Evolutionary conservation across 768 basidiomycete genomes (phyloP).

Genomic region (Leccinum variicolor): DNA sequence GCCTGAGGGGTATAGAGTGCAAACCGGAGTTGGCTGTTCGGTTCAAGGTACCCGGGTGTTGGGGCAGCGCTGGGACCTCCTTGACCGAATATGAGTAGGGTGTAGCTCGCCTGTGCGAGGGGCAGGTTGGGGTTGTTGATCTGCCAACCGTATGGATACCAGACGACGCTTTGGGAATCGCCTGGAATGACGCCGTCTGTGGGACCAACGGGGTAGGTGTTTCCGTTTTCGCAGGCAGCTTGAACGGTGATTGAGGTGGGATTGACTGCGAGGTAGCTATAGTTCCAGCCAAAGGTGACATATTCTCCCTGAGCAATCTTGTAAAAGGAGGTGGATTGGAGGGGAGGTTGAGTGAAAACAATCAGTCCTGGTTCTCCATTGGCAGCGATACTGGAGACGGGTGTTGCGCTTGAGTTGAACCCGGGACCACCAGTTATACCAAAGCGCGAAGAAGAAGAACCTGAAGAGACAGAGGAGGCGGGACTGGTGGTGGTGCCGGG

Average conservation of each 20-base stretch:
- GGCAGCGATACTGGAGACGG: slow-evolving; percentile 27
- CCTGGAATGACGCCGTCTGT: slow-evolving; percentile 52
- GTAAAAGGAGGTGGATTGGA: slow-evolving; percentile 59
- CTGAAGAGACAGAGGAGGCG: slow-evolving; percentile 4
- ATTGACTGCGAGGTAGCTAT: slow-evolving; percentile 50
- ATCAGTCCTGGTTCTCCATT: slow-evolving; percentile 43
- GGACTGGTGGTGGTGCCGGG: slow-evolving; percentile 3
- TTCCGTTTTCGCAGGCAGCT: slow-evolving; percentile 64
- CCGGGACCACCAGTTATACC: slow-evolving; percentile 29
- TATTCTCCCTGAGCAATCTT: slow-evolving; percentile 55
- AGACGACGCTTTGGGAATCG: slow-evolving; percentile 46
- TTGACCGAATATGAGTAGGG: slow-evolving; percentile 53
- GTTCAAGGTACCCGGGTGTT: slow-evolving; percentile 49
- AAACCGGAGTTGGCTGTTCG: slow-evolving; percentile 53
- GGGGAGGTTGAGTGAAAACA: slow-evolving; percentile 55
- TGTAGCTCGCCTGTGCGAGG: slow-evolving; percentile 59
- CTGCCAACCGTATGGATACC: slow-evolving; percentile 63
- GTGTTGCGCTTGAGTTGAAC: slow-evolving; percentile 21
- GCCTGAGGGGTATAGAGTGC: slow-evolving; percentile 58
- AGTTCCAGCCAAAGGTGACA: slow-evolving; percentile 76
- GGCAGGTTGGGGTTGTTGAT: slow-evolving; percentile 45
- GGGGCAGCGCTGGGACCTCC: slow-evolving; percentile 49
- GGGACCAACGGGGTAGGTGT: slow-evolving; percentile 65
- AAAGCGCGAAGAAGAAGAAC: not conserved
- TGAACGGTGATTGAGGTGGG: slow-evolving; percentile 58